Conservation (phyloP, 2,329 filamentous ascomycete species). For the Colletotrichum cereale region DNA sequence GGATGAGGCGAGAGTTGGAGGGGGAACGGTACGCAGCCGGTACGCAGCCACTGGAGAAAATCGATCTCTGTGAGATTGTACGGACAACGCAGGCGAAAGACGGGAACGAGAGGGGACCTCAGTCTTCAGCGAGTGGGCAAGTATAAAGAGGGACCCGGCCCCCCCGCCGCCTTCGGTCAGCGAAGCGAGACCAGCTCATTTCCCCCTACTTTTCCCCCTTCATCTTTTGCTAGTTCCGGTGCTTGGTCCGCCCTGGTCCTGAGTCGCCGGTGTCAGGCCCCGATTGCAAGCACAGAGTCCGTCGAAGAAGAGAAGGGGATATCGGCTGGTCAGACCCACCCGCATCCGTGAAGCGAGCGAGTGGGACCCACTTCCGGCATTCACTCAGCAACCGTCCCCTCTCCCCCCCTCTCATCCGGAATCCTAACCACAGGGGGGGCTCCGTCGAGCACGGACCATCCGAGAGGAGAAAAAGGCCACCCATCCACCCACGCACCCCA, state of each 20-base stretch:
- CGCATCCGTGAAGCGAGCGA: conserved; percentile 26
- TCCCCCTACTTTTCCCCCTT: conserved; percentile 29
- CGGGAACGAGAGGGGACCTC: conserved; percentile 22
- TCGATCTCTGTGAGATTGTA: conserved; percentile 30
- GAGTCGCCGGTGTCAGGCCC: conserved; percentile 34
- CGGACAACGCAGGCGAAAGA: conserved; percentile 38
- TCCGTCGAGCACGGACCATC: conserved; percentile 22
- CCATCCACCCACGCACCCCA: background rate
- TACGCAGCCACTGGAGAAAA: conserved; percentile 3
- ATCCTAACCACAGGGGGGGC: background rate
- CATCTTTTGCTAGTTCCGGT: conserved; percentile 28
- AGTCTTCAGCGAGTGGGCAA: conserved; percentile 33
- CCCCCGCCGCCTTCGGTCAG: conserved; percentile 39
- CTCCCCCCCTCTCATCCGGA: conserved; percentile 1
- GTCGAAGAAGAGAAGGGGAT: conserved; percentile 25
- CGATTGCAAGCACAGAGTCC: conserved; percentile 35
- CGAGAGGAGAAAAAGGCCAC: background rate
- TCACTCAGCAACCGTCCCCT: conserved; percentile 33
- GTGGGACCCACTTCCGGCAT: conserved; percentile 35
- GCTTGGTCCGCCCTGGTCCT: conserved; percentile 34
- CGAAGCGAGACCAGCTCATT: conserved; percentile 10
- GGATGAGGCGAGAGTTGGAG: conserved; percentile 26
- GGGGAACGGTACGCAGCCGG: background rate
- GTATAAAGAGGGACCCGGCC: conserved; percentile 36
- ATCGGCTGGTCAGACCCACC: conserved; percentile 35